Conservation (phyloP, 2,329 filamentous ascomycete species). For the Epichloe festucae region DNA sequence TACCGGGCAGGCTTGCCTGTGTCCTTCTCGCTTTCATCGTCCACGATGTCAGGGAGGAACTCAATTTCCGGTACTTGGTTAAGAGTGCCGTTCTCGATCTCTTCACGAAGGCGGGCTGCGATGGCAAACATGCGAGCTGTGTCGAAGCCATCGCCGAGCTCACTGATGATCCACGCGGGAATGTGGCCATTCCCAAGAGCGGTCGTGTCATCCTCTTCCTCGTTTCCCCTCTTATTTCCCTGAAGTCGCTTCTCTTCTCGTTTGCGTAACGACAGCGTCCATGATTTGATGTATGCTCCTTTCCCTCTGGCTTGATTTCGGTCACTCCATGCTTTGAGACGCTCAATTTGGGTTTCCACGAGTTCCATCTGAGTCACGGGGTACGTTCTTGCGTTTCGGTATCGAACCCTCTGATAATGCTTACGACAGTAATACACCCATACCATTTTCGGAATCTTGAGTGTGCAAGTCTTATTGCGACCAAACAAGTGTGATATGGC, state of each 20-base stretch:
- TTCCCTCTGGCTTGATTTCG: slow-evolving; percentile 25
- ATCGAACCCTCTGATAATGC: slow-evolving; percentile 66
- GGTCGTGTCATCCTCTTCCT: slow-evolving; percentile 16
- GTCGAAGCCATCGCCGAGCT: slow-evolving; percentile 32
- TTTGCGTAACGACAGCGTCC: slow-evolving; percentile 51
- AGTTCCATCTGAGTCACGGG: slow-evolving; percentile 50
- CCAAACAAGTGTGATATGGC: slow-evolving; percentile 73
- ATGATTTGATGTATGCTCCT: slow-evolving; percentile 28
- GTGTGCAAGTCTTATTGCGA: slow-evolving; percentile 67
- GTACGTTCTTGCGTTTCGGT: slow-evolving; percentile 51
- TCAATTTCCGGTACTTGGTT: slow-evolving; percentile 44
- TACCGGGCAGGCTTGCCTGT: slow-evolving; percentile 11
- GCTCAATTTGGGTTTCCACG: slow-evolving; percentile 47
- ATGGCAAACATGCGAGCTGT: slow-evolving; percentile 34
- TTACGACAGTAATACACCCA: slow-evolving; percentile 74
- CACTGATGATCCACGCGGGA: slow-evolving; percentile 35
- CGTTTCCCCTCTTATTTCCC: slow-evolving; percentile 18
- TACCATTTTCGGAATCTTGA: slow-evolving; percentile 51
- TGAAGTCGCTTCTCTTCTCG: slow-evolving; percentile 46
- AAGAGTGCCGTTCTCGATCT: slow-evolving; percentile 29
- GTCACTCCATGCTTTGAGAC: slow-evolving; percentile 51
- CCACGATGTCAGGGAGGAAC: slow-evolving; percentile 41
- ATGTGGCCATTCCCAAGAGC: slow-evolving; percentile 27
- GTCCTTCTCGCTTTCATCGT: slow-evolving; percentile 20
- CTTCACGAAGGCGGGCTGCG: slow-evolving; percentile 29